Evolutionary conservation across 306 rosid species (phyloP).

Genomic region (Medicago ruthenica): DNA sequence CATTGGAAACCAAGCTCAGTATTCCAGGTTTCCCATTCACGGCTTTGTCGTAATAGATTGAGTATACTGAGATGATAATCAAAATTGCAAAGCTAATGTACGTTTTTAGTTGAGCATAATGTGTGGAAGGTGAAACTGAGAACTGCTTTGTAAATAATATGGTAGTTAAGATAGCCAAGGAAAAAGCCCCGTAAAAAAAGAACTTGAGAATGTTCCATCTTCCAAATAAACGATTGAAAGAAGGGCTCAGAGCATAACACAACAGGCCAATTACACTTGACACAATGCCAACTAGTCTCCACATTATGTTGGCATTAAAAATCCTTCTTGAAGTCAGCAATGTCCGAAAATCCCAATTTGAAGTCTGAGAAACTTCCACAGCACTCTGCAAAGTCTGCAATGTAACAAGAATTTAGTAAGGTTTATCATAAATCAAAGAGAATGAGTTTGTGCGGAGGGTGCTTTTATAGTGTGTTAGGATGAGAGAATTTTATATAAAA

Average conservation of each 20-base stretch:
- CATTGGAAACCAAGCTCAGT: neutral
- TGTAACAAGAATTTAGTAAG: no score
- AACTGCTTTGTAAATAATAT: no score
- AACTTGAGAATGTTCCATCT: neutral
- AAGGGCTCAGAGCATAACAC: slow-evolving; percentile 13
- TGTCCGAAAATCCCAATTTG: no score
- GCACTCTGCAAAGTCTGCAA: no score
- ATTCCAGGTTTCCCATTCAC: neutral
- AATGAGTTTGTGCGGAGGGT: no score
- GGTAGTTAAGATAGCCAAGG: neutral
- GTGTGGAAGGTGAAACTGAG: neutral
- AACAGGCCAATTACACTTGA: neutral
- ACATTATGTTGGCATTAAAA: neutral
- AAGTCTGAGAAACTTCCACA: no score
- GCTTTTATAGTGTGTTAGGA: no score
- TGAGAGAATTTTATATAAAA: no score
- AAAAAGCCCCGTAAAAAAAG: neutral
- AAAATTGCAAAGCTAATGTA: neutral
- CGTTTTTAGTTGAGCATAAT: rapidly evolving
- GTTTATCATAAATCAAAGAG: no score
- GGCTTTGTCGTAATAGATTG: neutral
- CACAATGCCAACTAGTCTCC: slow-evolving; percentile 7
- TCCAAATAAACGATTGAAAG: neutral
- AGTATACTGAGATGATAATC: neutral
- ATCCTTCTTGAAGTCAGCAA: no score